phyloP scores from a whole-genome alignment of 2,329 filamentous ascomycete species.

The Penicillium sp. region DNA sequence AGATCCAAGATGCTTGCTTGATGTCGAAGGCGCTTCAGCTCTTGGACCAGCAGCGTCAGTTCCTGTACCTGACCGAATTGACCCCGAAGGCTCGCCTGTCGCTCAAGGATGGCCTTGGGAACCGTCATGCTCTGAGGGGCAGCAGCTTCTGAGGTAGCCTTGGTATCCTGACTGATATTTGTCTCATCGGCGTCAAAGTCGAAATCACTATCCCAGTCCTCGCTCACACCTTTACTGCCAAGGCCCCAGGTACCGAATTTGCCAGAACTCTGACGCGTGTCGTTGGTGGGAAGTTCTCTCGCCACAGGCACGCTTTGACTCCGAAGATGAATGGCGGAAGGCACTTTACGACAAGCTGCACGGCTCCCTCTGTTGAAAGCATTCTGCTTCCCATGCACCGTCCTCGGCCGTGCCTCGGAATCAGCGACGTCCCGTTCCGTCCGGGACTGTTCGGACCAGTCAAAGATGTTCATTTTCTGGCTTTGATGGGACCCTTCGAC shows the following conservation, averaged over 20 bases:
- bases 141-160: not conserved
- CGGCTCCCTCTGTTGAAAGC: slow-evolving; percentile 54
- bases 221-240: slow-evolving; percentile 60
- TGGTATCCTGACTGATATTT: not conserved
- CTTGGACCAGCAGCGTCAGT: slow-evolving; percentile 60
- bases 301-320: slow-evolving; percentile 62
- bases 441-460: slow-evolving; percentile 58
- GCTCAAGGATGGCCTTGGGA: slow-evolving; percentile 58
- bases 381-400: slow-evolving; percentile 60
- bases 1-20: slow-evolving; percentile 52
- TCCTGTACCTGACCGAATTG: slow-evolving; percentile 62
- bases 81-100: slow-evolving; percentile 60
- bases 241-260: slow-evolving; percentile 65
- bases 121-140: slow-evolving; percentile 44
- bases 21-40: slow-evolving; percentile 57
- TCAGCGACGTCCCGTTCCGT: slow-evolving; percentile 50
- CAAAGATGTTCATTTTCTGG: slow-evolving; percentile 55
- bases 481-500: slow-evolving; percentile 30
- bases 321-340: slow-evolving; percentile 57
- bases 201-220: slow-evolving; percentile 66
- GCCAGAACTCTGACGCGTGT: slow-evolving; percentile 47
- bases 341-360: slow-evolving; percentile 52
- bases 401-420: slow-evolving; percentile 54
- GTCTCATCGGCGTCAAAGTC: slow-evolving; percentile 55
- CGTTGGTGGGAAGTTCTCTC: slow-evolving; percentile 47